A percentile compares a stretch with the other conserved stretches of the same genome.
phyloP scores from a whole-genome alignment of 2,329 filamentous ascomycete genomes.

The Phialophora chinensis region DNA sequence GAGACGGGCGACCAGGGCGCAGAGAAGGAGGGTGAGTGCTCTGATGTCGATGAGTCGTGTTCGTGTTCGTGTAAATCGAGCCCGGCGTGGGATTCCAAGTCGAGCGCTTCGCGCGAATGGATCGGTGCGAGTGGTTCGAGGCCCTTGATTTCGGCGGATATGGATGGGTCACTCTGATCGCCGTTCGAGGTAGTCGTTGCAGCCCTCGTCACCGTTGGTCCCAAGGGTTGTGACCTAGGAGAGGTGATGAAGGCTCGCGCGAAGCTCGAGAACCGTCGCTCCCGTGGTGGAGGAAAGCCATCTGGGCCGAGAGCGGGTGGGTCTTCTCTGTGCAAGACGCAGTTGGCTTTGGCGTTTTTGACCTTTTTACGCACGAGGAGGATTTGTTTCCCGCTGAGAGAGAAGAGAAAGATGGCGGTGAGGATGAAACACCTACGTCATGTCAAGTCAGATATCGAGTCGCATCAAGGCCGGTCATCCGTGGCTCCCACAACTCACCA shows the following conservation, averaged over 20 bases:
- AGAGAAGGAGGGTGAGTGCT: not conserved
- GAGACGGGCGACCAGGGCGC: constrained; percentile 4
- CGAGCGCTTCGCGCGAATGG: constrained; percentile 21
- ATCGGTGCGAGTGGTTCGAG: constrained; percentile 28
- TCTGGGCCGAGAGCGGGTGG: not conserved
- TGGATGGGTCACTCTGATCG: not conserved
- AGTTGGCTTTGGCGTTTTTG: constrained; percentile 24
- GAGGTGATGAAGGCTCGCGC: constrained; percentile 16
- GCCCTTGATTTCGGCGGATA: constrained; percentile 11
- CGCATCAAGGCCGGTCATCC: no score
- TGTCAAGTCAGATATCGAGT: not conserved
- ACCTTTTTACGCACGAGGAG: constrained; percentile 28
- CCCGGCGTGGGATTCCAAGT: constrained; percentile 11
- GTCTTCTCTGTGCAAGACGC: constrained; percentile 7
- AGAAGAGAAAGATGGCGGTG: constrained; percentile 24
- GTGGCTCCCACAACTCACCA: constrained; percentile 13
- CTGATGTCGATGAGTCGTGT: not conserved
- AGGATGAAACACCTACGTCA: constrained; percentile 26
- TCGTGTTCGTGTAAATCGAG: not conserved
- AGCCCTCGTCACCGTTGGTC: no score
- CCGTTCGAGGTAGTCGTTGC: not conserved
- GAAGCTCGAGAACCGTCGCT: constrained; percentile 22
- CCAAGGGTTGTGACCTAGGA: not conserved
- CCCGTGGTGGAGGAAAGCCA: constrained; percentile 8
- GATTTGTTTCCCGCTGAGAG: constrained; percentile 30